Evolutionary conservation across 1,284 basidiomycete genomes (phyloP).

Genomic region (Fomitopsis palustris): DNA sequence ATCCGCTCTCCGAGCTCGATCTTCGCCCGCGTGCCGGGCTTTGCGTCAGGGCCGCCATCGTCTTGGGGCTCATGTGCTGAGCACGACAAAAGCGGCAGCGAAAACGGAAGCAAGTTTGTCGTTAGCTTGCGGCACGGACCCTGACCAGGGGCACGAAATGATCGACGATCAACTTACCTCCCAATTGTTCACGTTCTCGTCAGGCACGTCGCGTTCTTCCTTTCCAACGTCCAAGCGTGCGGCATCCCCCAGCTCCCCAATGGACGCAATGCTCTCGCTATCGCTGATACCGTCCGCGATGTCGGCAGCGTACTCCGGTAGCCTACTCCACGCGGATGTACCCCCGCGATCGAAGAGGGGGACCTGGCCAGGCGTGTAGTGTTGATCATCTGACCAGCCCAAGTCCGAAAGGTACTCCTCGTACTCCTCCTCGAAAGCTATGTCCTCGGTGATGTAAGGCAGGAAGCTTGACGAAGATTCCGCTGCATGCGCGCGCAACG

Average conservation of each 20-base stretch:
- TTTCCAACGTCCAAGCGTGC: conserved; percentile 58
- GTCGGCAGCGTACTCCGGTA: conserved; percentile 67
- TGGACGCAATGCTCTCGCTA: conserved; percentile 84
- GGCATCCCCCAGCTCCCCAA: conserved; percentile 83
- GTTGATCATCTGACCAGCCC: conserved; percentile 62
- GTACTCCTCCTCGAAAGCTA: conserved; percentile 85
- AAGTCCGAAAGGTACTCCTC: conserved; percentile 84
- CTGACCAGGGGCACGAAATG: neutral
- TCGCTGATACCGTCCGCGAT: conserved; percentile 84
- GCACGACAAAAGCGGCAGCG: neutral
- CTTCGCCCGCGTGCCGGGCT: conserved; percentile 78
- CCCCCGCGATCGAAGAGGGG: conserved; percentile 37
- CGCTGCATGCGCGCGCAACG: conserved; percentile 75
- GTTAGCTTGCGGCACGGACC: neutral
- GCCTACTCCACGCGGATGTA: conserved; percentile 71
- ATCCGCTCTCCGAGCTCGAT: conserved; percentile 74
- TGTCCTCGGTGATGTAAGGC: conserved; percentile 81
- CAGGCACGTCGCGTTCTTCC: conserved; percentile 59
- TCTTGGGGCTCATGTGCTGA: conserved; percentile 92
- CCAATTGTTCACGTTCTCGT: conserved; percentile 90
- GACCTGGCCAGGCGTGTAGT: conserved; percentile 28
- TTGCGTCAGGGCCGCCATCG: conserved; percentile 86
- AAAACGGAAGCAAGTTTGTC: too few species aligned
- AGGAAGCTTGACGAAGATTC: conserved; percentile 79
- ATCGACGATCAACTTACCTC: conserved; percentile 56